Percentiles rank a stretch among this genome's conserved stretches.
These are phyloP conservation scores for Litsea cubeba DNA, from an alignment of 164 flowering plant species.

Conservation along the genomic window DNA sequence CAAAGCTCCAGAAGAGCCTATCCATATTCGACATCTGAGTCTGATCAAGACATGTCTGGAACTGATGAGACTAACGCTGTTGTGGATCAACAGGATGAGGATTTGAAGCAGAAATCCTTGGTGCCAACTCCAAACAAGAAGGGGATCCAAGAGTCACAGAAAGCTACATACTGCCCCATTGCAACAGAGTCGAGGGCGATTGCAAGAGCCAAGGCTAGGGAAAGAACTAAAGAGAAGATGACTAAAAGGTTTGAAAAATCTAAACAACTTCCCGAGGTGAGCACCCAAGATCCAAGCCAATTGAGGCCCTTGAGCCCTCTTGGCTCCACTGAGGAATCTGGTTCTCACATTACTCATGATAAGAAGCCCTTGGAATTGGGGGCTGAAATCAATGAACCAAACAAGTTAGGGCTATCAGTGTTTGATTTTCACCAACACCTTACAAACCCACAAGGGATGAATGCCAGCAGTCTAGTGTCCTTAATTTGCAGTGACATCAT, in stretches of 20 bases:
- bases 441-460: slow-evolving; percentile 24
- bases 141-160: slow-evolving; percentile 15
- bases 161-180: slow-evolving; percentile 15
- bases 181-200: slow-evolving; percentile 39
- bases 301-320: slow-evolving; percentile 14
- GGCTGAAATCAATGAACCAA: slow-evolving; percentile 22
- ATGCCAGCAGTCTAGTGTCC: slow-evolving; percentile 1
- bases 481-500: slow-evolving; percentile 6
- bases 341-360: slow-evolving; percentile 15
- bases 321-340: slow-evolving; percentile 26
- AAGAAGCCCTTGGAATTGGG: slow-evolving; percentile 14
- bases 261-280: neutral
- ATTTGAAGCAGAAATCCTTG: neutral
- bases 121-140: slow-evolving; percentile 15
- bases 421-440: slow-evolving; percentile 16
- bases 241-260: slow-evolving; percentile 10
- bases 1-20: slow-evolving; percentile 5
- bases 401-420: slow-evolving; percentile 16
- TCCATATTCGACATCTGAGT: slow-evolving; percentile 33
- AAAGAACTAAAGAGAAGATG: slow-evolving; percentile 38
- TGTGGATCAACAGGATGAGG: neutral
- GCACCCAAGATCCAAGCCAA: slow-evolving; percentile 5
- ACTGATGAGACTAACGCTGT: slow-evolving; percentile 8
- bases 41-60: slow-evolving; percentile 34
- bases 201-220: slow-evolving; percentile 61